These are phyloP conservation scores for Ettlia oleoabundans DNA, from an alignment of 139 green algal species.

Conservation along the genomic window DNA sequence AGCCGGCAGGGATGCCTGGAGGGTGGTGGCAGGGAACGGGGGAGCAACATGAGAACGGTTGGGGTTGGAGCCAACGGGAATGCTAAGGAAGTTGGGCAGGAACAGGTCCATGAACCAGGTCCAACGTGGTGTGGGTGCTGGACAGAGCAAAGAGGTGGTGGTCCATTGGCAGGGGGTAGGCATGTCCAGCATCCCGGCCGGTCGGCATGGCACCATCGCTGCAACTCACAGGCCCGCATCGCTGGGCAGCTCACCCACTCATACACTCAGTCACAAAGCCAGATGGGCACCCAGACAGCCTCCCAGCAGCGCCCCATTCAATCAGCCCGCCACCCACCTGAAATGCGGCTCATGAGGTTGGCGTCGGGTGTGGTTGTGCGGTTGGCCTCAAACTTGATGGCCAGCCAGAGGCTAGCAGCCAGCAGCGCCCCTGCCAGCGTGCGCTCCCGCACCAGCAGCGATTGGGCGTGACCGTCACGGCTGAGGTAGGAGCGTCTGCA, in stretches of 20 bases:
- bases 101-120: no score
- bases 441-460: neutral
- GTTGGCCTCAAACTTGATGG: slow-evolving; percentile 26
- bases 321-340: neutral
- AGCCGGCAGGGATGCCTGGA: slow-evolving; percentile 5
- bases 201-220: no score
- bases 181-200: no score
- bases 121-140: no score
- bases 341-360: slow-evolving; percentile 15
- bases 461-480: neutral
- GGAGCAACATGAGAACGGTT: neutral
- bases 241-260: no score
- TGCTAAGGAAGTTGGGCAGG: no score
- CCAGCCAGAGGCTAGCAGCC: slow-evolving; percentile 9
- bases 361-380: slow-evolving; percentile 20
- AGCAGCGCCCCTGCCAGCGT: slow-evolving; percentile 9
- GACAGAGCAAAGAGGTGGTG: no score
- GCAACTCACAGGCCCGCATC: no score
- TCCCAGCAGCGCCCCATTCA: neutral
- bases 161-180: no score
- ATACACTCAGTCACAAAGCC: no score
- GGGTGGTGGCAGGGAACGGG: neutral
- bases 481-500: slow-evolving; percentile 16
- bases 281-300: no score
- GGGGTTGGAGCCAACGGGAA: neutral